Base-by-base conservation (phyloP, 352 stramenopile species). In the Blastocystis sp. region DNA sequence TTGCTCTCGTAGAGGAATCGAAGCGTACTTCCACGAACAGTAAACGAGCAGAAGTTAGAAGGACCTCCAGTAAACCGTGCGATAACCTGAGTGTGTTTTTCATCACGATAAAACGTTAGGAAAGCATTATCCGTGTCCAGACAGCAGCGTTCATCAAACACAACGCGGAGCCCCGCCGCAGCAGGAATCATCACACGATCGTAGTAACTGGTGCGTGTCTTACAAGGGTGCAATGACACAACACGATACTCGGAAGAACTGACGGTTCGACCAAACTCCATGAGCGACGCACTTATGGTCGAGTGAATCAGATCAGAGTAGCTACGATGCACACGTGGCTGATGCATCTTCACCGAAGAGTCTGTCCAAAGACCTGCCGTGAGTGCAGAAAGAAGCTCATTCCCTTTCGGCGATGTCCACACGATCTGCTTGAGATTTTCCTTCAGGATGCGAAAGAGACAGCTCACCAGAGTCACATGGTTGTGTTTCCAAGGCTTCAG, bases 1-100 rank as follows among this genome's bases (percentile, higher is more conserved):
- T 39, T 69, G 37, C 26, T 41, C n/a, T 87, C 76, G 20, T 76
- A 87, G 8, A 76, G 18, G 63, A 76, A 87, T 5, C 63, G 63
- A 29, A 87, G 63, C 41, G 59, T 66, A 18, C 47, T 87, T 3
- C 76, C 76, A 20, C 76, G 76, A 1, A 87, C 63, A 15, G 76
- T 87, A 20, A 87, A 87, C 23, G 76, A 62, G 53, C 63, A 87
- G 76, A 87, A 87, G 53, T 39, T 39, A 20, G 59, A 62, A 3
- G 63, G 29, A 59, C 66, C 76, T 5, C 76, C 76, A 26, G 76
- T 87, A 37, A 87, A 87, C 3, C 76, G 76, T 43, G 76, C 76
- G 47, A 87, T 76, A 41, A 87, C 76, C 18, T 80, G 26, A 2
- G 59, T 73, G 18, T 70, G 76, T 43, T 87, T n/a, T 41, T 73